Evolutionary conservation across 768 basidiomycete species (phyloP).

Genomic region (Serendipita vermifera): DNA sequence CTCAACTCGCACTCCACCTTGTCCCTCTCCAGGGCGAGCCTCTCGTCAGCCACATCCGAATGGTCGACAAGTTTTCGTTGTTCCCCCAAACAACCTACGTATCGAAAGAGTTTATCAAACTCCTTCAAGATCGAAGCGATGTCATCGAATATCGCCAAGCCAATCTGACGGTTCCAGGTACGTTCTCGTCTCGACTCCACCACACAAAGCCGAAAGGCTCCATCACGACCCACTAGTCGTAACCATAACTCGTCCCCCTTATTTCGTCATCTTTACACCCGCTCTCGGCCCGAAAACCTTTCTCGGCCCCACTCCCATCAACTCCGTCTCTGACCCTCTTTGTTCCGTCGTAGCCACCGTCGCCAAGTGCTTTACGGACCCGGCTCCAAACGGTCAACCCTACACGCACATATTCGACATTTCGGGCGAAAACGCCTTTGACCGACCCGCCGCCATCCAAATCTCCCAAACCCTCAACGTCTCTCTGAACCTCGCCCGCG

Average conservation of each 20-base stretch:
- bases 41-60: slow-evolving; percentile 57
- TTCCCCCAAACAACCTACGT: slow-evolving; percentile 64
- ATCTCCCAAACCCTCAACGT: slow-evolving; percentile 62
- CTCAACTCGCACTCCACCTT: slow-evolving; percentile 53
- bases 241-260: too few species aligned
- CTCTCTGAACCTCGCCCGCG: slow-evolving; percentile 52
- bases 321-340: slow-evolving; percentile 2
- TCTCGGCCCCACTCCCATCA: neutral
- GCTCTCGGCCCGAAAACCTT: neutral
- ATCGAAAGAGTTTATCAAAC: slow-evolving; percentile 56
- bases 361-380: slow-evolving; percentile 47
- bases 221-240: too few species aligned
- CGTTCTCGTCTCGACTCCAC: too few species aligned
- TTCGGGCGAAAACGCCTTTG: slow-evolving; percentile 64
- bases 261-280: slow-evolving; percentile 12
- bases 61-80: slow-evolving; percentile 65
- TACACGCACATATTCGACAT: slow-evolving; percentile 78
- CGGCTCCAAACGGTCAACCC: slow-evolving; percentile 46
- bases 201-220: too few species aligned
- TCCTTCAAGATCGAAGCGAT: slow-evolving; percentile 44
- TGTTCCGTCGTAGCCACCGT: slow-evolving; percentile 42
- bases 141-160: slow-evolving; percentile 66
- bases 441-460: slow-evolving; percentile 69
- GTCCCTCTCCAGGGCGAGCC: slow-evolving; percentile 55
- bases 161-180: slow-evolving; percentile 63